Evolutionary conservation across 2,329 filamentous ascomycete species (phyloP).

Genomic region (Curvularia verruculosa): DNA sequence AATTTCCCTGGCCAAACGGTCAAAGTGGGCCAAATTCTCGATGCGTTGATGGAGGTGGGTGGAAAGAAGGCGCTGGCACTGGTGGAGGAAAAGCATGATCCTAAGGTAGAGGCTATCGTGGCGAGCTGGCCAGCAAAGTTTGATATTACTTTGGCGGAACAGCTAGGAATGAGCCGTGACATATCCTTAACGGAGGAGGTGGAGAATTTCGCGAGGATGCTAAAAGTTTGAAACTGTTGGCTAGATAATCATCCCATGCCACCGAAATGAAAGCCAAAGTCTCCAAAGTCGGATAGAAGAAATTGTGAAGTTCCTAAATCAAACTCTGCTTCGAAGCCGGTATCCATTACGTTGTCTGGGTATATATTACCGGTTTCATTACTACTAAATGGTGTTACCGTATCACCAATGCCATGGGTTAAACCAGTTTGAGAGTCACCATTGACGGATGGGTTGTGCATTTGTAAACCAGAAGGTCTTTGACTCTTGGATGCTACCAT

Average conservation of each 20-base stretch:
- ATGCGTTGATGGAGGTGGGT: neutral
- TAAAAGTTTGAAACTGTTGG: neutral
- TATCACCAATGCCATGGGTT: neutral
- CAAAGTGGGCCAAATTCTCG: neutral
- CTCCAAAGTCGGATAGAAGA: neutral
- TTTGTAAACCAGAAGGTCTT: neutral
- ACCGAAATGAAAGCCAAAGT: neutral
- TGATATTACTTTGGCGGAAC: neutral
- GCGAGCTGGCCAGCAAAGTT: neutral
- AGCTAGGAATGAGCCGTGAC: neutral
- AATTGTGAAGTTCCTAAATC: neutral
- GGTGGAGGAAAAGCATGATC: neutral
- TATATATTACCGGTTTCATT: neutral
- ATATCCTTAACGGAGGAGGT: neutral
- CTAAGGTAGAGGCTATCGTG: neutral
- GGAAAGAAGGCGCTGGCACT: neutral
- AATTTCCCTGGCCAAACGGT: neutral
- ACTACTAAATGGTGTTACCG: neutral
- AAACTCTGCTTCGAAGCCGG: neutral
- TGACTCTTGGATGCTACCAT: slow-evolving; percentile 32
- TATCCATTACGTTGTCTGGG: neutral
- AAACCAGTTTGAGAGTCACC: neutral
- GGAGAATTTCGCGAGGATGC: neutral
- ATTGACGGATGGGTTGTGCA: neutral
- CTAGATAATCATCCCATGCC: neutral